Base-by-base conservation (phyloP, 352 stramenopile genomes). In the Phytophthora podocarpi region DNA sequence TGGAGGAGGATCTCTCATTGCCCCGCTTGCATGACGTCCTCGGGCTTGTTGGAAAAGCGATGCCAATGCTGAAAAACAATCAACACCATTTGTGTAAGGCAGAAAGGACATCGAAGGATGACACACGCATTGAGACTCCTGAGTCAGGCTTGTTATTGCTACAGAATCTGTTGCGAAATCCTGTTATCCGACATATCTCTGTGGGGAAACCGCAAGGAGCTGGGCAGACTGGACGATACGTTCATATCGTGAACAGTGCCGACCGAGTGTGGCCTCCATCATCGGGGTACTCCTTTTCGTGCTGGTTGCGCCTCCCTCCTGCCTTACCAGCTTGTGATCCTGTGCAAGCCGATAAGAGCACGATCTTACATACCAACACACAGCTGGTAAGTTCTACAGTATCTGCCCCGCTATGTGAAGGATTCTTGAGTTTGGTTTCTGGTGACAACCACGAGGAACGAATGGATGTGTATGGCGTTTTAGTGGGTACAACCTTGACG, bases 251-350 rank as follows among this genome's bases (percentile, higher is more conserved):
- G 12, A 89, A 87, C 36, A 79, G 59, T 45, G 46, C 45, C 8
- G 83, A 91, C 56, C 77, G 77, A 26, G 30, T 76, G 9, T 95
- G 85, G 85, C 85, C 85, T 23, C 78, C 85, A 15, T 66, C 76
- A 28, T 88, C 78, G 27, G 85, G 83, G 10, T 95, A 93, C 42
- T 90, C 81, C 0, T 90, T 93, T 64, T 80, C 80, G 2, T 92
- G 80, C 31, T 95, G 85, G 85, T 41, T 91, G 1, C 65, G 72
- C 11, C 87, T 95, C 27, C 27, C 27, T 56, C 77, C 83, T 32
- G 28, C 54, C 0, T 34, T 59, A 23, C 5, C 35, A 32, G 5
- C 26, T 45, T 40, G 34, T 23, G 21, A 53, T 12, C 21, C 13
- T 9, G 24, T 15, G 1, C 18, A 31, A 56, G 35, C 28, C 10